Evolutionary conservation across 257 asterid genomes (phyloP).

Genomic region (Przewalskia tangutica): DNA sequence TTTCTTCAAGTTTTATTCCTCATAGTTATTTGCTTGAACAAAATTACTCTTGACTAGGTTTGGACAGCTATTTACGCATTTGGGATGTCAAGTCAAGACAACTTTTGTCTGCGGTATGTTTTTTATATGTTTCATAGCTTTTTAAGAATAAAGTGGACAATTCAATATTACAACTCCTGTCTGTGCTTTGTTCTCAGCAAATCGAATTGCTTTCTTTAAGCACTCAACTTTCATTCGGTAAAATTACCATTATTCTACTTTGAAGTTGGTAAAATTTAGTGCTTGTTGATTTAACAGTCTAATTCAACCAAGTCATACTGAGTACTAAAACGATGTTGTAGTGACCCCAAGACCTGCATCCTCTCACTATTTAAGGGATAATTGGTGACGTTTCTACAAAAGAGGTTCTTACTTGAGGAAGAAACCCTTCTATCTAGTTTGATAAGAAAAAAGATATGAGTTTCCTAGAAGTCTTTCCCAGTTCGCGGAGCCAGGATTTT

Average conservation of each 20-base stretch:
- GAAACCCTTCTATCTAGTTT: background rate
- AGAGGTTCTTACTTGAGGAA: background rate
- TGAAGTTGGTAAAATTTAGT: background rate
- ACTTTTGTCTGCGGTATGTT: slow-evolving; percentile 78
- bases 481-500: no score
- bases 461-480: background rate
- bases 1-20: background rate
- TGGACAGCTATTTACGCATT: slow-evolving; percentile 85
- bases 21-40: background rate
- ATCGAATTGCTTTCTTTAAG: background rate
- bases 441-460: background rate
- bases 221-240: background rate
- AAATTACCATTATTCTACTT: background rate
- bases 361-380: background rate
- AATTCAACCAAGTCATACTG: background rate
- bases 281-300: background rate
- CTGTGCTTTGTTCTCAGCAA: background rate
- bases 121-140: background rate
- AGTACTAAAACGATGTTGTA: background rate
- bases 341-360: background rate
- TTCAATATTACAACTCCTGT: background rate
- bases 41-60: slow-evolving; percentile 38
- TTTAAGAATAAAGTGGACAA: background rate
- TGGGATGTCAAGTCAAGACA: slow-evolving; percentile 83
- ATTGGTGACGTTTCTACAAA: background rate